Conservation (phyloP, 2,329 filamentous ascomycete species). For the Cytospora chrysosperma region DNA sequence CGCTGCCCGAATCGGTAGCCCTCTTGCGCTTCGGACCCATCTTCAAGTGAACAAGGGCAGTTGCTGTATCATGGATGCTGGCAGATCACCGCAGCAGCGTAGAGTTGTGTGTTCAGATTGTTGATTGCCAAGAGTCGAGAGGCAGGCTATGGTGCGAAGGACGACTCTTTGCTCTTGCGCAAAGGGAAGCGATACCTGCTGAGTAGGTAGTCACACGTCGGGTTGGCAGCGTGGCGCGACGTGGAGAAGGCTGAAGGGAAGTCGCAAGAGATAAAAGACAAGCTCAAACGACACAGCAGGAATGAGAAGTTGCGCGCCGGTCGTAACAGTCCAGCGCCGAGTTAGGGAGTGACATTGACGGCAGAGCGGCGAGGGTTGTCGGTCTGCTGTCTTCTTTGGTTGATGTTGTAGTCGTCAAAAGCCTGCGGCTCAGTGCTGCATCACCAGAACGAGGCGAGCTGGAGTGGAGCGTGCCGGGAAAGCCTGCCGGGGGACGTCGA, state of each 20-base stretch:
- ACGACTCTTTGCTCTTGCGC: conserved; percentile 16
- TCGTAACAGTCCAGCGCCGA: conserved; percentile 8
- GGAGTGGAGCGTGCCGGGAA: conserved; percentile 12
- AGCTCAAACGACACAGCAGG: conserved; percentile 22
- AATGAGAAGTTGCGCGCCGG: conserved; percentile 23
- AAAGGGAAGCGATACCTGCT: conserved; percentile 18
- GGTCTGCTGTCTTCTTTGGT: conserved; percentile 5
- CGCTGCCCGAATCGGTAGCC: conserved; percentile 46
- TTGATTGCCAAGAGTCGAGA: background rate
- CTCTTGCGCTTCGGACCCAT: conserved; percentile 64
- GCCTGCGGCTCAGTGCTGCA: background rate
- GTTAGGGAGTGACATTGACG: conserved; percentile 4
- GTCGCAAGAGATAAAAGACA: background rate
- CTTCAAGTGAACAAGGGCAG: conserved; percentile 25
- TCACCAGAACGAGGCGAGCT: conserved; percentile 15
- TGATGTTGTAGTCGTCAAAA: conserved; percentile 8
- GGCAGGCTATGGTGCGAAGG: background rate
- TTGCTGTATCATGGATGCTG: conserved; percentile 19
- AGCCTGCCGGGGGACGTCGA: background rate
- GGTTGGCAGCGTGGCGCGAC: background rate
- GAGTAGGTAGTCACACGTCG: conserved; percentile 9
- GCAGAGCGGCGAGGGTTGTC: conserved; percentile 1
- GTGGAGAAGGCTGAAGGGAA: background rate
- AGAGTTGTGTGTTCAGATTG: background rate
- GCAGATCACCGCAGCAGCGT: background rate